Conservation (phyloP, 2,329 filamentous ascomycete species). For the Claviceps purpurea region DNA sequence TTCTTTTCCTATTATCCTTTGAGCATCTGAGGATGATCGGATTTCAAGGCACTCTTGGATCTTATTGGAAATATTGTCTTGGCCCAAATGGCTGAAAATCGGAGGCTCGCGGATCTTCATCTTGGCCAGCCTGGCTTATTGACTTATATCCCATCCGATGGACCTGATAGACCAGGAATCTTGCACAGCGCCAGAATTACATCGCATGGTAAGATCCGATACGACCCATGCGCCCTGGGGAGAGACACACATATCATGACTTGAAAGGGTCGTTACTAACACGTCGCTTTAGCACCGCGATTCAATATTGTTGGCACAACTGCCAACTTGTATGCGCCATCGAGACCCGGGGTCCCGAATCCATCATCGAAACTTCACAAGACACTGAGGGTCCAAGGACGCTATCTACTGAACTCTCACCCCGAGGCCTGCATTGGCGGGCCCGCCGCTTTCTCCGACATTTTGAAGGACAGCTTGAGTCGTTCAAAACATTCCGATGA, state of each 20-base stretch:
- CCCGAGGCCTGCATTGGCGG: slow-evolving; percentile 35
- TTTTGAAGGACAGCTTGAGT: slow-evolving; percentile 24
- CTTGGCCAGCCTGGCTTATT: slow-evolving; percentile 21
- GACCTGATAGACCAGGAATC: slow-evolving; percentile 13
- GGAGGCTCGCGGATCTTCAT: slow-evolving; percentile 18
- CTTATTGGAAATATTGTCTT: slow-evolving; percentile 17
- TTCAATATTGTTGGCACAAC: slow-evolving; percentile 20
- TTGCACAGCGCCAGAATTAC: slow-evolving; percentile 19
- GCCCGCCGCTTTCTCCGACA: slow-evolving; percentile 13
- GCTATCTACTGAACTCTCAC: slow-evolving; percentile 37
- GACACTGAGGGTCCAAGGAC: slow-evolving; percentile 23
- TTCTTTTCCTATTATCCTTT: background rate
- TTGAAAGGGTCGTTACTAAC: background rate
- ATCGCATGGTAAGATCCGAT: slow-evolving; percentile 13
- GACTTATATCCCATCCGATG: slow-evolving; percentile 16
- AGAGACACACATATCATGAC: background rate
- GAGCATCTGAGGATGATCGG: slow-evolving; percentile 5
- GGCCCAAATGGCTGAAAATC: slow-evolving; percentile 25
- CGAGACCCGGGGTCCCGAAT: slow-evolving; percentile 13
- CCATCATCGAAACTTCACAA: slow-evolving; percentile 16
- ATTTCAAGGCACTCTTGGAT: slow-evolving; percentile 12
- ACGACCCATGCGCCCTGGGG: background rate
- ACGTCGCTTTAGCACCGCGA: slow-evolving; percentile 14
- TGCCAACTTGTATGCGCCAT: slow-evolving; percentile 21
- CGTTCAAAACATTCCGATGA: slow-evolving; percentile 17